These are phyloP conservation scores for Gloeopeniophorella convolvens DNA, from an alignment of 768 basidiomycete genomes.

Conservation along the genomic window DNA sequence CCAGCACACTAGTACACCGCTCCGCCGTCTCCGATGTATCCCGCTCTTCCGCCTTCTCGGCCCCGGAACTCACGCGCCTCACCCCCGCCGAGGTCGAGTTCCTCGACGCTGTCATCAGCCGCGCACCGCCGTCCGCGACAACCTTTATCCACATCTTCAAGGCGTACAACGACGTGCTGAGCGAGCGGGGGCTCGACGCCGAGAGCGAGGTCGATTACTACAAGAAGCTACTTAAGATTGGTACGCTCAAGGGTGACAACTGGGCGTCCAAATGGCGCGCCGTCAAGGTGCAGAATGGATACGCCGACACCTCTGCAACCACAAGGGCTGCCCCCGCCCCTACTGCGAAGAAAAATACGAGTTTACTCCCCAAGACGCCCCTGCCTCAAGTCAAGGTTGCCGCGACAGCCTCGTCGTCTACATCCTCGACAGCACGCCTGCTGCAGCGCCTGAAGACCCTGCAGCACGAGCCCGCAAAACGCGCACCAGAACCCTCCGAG, in stretches of 20 bases:
- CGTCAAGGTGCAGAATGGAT: slow-evolving; percentile 53
- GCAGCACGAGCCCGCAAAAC: slow-evolving; percentile 6
- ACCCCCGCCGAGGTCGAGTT: slow-evolving; percentile 52
- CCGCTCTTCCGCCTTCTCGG: slow-evolving; percentile 16
- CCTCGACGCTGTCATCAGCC: slow-evolving; percentile 66
- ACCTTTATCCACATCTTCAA: slow-evolving; percentile 80
- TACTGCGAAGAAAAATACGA: slow-evolving; percentile 11
- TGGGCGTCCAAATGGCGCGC: slow-evolving; percentile 80
- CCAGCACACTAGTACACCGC: slow-evolving; percentile 19
- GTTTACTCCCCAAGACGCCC: slow-evolving; percentile 2
- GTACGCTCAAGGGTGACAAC: slow-evolving; percentile 69
- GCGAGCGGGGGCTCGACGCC: slow-evolving; percentile 68
- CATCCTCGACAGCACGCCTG: slow-evolving; percentile 16
- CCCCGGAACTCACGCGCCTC: slow-evolving; percentile 27
- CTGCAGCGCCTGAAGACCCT: slow-evolving; percentile 15
- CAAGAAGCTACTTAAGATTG: slow-evolving; percentile 74
- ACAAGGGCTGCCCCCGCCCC: not conserved
- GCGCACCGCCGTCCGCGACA: slow-evolving; percentile 60
- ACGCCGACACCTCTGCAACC: slow-evolving; percentile 24
- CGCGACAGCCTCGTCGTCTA: not conserved
- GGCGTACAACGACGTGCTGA: slow-evolving; percentile 74
- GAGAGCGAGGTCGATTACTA: slow-evolving; percentile 76
- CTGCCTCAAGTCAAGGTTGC: slow-evolving; percentile 1
- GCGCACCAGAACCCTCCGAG: not conserved
- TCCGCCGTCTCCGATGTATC: slow-evolving; percentile 24